Evolutionary conservation across 495 filamentous ascomycete species (phyloP).

Genomic region (Letharia columbiana): DNA sequence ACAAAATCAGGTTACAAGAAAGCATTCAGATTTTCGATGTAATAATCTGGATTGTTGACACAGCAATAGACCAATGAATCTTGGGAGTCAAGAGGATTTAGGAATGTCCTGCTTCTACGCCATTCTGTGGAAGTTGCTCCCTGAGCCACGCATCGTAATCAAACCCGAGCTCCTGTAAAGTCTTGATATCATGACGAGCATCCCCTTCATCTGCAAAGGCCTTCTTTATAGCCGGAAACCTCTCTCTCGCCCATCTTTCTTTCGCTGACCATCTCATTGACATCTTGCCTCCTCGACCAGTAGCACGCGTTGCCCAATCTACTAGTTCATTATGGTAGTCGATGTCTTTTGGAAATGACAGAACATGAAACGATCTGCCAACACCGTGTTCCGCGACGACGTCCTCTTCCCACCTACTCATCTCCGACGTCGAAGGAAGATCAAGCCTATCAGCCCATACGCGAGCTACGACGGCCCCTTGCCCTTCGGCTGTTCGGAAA

Average conservation of each 20-base stretch:
- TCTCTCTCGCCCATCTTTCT: slow-evolving; percentile 54
- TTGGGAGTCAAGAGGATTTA: too few species aligned
- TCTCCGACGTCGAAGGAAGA: slow-evolving; percentile 52
- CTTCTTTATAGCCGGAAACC: slow-evolving; percentile 46
- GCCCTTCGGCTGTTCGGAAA: slow-evolving; percentile 70
- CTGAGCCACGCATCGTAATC: slow-evolving; percentile 37
- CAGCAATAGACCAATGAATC: background rate
- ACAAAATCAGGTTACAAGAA: too few species aligned
- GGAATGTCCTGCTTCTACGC: background rate
- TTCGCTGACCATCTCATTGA: slow-evolving; percentile 59
- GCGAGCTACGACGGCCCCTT: slow-evolving; percentile 66
- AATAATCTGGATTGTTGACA: background rate
- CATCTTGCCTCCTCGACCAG: slow-evolving; percentile 45
- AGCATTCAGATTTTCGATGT: too few species aligned
- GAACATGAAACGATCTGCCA: slow-evolving; percentile 51
- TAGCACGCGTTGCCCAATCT: slow-evolving; percentile 48
- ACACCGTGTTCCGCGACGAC: slow-evolving; percentile 37
- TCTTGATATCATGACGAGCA: slow-evolving; percentile 36
- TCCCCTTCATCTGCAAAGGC: slow-evolving; percentile 44
- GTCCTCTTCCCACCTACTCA: slow-evolving; percentile 55
- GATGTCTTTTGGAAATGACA: slow-evolving; percentile 66
- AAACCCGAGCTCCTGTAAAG: slow-evolving; percentile 53
- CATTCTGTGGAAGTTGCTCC: background rate
- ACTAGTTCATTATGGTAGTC: slow-evolving; percentile 68
- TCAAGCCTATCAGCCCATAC: slow-evolving; percentile 60